Percentiles rank a stretch among this genome's conserved stretches.
These are phyloP conservation scores for Pythium myriotylum DNA, from an alignment of 352 stramenopile genomes.

Conservation along the genomic window DNA sequence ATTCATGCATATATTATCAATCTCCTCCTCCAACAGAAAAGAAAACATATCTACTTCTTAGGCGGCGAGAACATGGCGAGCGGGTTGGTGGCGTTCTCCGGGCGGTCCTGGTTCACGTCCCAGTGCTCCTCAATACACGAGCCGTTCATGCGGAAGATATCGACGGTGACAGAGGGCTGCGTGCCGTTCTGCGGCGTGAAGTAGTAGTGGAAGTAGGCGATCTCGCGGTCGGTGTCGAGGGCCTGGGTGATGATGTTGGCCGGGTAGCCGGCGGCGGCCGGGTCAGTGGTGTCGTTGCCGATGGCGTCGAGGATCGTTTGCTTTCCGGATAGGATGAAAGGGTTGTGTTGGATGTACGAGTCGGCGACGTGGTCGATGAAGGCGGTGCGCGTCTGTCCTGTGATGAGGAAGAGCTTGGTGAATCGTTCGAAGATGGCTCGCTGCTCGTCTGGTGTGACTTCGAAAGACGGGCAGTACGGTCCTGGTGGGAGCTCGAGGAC, in stretches of 20 bases:
- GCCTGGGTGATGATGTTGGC: neutral
- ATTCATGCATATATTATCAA: too few relatives aligned
- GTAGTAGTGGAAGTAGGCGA: slow-evolving; percentile 5
- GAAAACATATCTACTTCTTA: neutral
- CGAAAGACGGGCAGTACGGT: neutral
- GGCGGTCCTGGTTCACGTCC: slow-evolving; percentile 2
- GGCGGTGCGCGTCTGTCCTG: neutral
- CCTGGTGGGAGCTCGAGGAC: neutral
- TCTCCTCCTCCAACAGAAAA: too few relatives aligned
- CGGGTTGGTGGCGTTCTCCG: slow-evolving; percentile 4
- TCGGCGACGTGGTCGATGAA: slow-evolving; percentile 2
- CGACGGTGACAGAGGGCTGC: neutral
- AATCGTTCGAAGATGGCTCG: slow-evolving; percentile 2
- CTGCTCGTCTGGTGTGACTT: neutral
- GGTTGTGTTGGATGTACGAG: slow-evolving; percentile 10
- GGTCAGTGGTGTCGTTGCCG: neutral
- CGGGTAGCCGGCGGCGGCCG: neutral
- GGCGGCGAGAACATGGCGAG: slow-evolving; percentile 1
- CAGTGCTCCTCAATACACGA: slow-evolving; percentile 5
- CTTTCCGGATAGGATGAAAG: slow-evolving; percentile 1
- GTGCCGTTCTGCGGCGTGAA: neutral
- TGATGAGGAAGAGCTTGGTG: neutral
- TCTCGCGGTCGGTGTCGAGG: neutral
- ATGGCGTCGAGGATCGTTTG: neutral
- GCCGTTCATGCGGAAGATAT: too few relatives aligned